Evolutionary conservation across 768 basidiomycete genomes (phyloP).

Genomic region (Pulveroboletus sp.): DNA sequence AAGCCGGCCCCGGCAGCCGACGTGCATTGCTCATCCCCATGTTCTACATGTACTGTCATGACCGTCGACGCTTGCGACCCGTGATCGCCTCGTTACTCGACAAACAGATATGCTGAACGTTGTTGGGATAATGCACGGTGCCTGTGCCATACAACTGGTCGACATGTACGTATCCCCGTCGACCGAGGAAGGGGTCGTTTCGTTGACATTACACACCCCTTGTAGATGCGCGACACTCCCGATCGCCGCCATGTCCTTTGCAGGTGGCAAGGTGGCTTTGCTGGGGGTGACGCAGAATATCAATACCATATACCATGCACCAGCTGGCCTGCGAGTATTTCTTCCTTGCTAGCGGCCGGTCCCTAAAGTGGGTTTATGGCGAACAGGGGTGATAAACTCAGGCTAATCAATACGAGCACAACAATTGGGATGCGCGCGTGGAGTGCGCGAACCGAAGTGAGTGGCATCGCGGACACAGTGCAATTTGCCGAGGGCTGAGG

Average conservation of each 20-base stretch:
- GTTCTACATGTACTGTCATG: neutral
- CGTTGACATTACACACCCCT: neutral
- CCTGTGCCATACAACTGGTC: constrained; percentile 40
- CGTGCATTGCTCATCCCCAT: neutral
- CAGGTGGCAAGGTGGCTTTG: constrained; percentile 25
- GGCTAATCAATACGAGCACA: constrained; percentile 38
- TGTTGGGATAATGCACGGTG: constrained; percentile 36
- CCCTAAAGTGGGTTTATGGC: neutral
- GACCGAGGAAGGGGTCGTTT: neutral
- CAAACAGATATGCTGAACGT: constrained; percentile 41
- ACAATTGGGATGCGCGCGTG: constrained; percentile 26
- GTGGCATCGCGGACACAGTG: neutral
- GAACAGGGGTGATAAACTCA: constrained; percentile 40
- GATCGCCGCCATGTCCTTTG: constrained; percentile 32
- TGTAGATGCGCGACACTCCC: constrained; percentile 41
- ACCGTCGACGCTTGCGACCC: neutral
- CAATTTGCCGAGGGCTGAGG: too few species aligned
- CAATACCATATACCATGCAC: constrained; percentile 42
- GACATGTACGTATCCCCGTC: constrained; percentile 36
- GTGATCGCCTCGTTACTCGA: neutral
- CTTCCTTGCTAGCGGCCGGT: neutral
- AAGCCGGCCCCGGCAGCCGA: too few species aligned
- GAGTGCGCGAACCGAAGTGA: constrained; percentile 40
- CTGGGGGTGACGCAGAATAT: constrained; percentile 43
- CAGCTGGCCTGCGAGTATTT: constrained; percentile 34